Conservation (phyloP, 305 asterid genomes). For the Plantago rigida region DNA sequence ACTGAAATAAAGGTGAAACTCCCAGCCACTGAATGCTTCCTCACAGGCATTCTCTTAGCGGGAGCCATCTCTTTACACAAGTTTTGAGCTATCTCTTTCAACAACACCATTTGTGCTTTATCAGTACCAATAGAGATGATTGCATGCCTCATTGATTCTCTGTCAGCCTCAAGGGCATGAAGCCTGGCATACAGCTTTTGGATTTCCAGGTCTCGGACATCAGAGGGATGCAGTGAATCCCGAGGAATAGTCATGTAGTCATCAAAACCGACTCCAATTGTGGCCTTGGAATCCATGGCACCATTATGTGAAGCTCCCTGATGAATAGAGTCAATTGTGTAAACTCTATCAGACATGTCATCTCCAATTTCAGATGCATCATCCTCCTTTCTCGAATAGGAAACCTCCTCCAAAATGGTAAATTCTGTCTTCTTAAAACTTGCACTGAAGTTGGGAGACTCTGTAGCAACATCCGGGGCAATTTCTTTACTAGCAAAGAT, state of each 20-base stretch:
- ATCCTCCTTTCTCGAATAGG: conserved; percentile 49
- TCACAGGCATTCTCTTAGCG: conserved; percentile 35
- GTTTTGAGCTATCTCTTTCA: conserved; percentile 94
- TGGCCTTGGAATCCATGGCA: conserved; percentile 38
- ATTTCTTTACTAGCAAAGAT: conserved; percentile 40
- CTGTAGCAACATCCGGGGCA: conserved; percentile 38
- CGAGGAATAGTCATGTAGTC: conserved; percentile 47
- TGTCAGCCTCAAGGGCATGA: conserved; percentile 91
- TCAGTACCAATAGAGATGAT: conserved; percentile 78
- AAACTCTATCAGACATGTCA: conserved; percentile 66
- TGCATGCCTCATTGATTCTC: conserved; percentile 93
- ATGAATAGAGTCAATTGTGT: conserved; percentile 78
- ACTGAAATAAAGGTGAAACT: conserved; percentile 45
- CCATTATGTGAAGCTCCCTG: conserved; percentile 40
- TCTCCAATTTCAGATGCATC: conserved; percentile 57
- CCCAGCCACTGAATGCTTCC: conserved; percentile 42
- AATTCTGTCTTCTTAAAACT: conserved; percentile 44
- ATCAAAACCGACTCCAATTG: conserved; percentile 37
- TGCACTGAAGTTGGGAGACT: conserved; percentile 43
- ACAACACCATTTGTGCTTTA: conserved; percentile 71
- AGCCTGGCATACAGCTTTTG: conserved; percentile 81
- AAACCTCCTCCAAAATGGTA: conserved; percentile 40
- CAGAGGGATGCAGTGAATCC: conserved; percentile 36
- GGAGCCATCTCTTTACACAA: conserved; percentile 73
- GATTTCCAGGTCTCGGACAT: conserved; percentile 55